phyloP scores from a whole-genome alignment of 2,329 filamentous ascomycete genomes.

The Amauroascus niger region DNA sequence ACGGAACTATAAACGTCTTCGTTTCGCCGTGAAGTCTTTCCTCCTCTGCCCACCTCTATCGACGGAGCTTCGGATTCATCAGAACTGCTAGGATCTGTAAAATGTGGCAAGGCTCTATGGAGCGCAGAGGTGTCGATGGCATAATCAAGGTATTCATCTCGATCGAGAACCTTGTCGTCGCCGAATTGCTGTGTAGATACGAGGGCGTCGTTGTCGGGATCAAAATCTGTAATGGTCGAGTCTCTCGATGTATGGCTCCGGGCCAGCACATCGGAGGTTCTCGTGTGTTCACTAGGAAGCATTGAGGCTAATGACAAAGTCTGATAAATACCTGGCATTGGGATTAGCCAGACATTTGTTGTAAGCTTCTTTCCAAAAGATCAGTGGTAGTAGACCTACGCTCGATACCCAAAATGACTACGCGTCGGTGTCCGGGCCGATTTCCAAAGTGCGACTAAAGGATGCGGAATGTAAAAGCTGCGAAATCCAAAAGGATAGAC shows the following conservation, averaged over 20 bases:
- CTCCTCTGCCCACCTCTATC: constrained; percentile 49
- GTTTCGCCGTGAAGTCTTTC: constrained; percentile 28
- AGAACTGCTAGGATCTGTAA: constrained; percentile 36
- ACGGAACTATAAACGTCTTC: constrained; percentile 44
- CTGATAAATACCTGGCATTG: neutral
- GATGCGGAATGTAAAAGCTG: neutral
- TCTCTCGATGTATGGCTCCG: constrained; percentile 17
- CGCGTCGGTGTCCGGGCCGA: neutral
- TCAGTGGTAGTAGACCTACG: neutral
- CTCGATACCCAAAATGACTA: neutral
- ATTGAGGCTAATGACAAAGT: neutral
- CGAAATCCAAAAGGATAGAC: neutral
- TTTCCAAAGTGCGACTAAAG: neutral
- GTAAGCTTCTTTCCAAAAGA: neutral
- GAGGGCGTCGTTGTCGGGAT: constrained; percentile 36
- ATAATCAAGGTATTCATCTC: constrained; percentile 34
- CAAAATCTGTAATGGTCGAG: constrained; percentile 29
- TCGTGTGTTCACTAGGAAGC: constrained; percentile 13
- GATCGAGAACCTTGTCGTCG: constrained; percentile 7
- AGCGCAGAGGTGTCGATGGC: constrained; percentile 40
- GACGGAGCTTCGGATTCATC: constrained; percentile 42
- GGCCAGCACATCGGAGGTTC: constrained; percentile 23
- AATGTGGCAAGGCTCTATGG: constrained; percentile 40
- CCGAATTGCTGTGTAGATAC: constrained; percentile 30
- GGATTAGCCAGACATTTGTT: neutral